phyloP scores from a whole-genome alignment of 2,329 filamentous ascomycete species.

The Scytalidium lignicola region DNA sequence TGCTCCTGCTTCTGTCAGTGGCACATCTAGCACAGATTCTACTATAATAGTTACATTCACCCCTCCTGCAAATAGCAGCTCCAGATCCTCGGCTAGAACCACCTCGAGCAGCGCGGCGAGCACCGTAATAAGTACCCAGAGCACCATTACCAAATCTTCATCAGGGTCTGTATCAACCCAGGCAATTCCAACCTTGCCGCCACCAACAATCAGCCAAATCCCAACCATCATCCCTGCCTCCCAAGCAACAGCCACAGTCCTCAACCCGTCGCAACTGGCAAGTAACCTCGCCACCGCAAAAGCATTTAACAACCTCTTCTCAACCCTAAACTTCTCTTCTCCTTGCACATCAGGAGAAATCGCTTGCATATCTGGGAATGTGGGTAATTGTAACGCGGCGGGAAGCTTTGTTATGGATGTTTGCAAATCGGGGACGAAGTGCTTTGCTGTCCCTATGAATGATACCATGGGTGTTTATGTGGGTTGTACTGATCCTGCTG shows the following conservation, averaged over 20 bases:
- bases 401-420: slow-evolving; percentile 37
- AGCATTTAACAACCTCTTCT: slow-evolving; percentile 22
- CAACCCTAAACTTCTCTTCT: slow-evolving; percentile 32
- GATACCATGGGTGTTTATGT: slow-evolving; percentile 42
- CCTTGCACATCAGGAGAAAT: slow-evolving; percentile 42
- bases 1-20: slow-evolving; percentile 2
- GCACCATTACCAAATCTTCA: background rate
- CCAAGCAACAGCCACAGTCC: slow-evolving; percentile 8
- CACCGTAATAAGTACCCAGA: background rate
- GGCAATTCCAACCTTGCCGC: background rate
- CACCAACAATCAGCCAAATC: slow-evolving; percentile 6
- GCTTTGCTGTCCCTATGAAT: slow-evolving; percentile 51
- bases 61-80: slow-evolving; percentile 3
- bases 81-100: background rate
- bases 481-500: slow-evolving; percentile 37
- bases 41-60: slow-evolving; percentile 8
- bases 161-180: slow-evolving; percentile 2
- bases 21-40: slow-evolving; percentile 5
- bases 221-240: slow-evolving; percentile 14
- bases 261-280: slow-evolving; percentile 14
- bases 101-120: background rate
- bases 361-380: slow-evolving; percentile 47
- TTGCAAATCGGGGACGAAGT: slow-evolving; percentile 31
- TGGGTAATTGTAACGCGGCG: slow-evolving; percentile 39
- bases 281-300: slow-evolving; percentile 26